Conservation (phyloP, 192 early-diverging fungal species). For the Glomus cerebriforme region DNA sequence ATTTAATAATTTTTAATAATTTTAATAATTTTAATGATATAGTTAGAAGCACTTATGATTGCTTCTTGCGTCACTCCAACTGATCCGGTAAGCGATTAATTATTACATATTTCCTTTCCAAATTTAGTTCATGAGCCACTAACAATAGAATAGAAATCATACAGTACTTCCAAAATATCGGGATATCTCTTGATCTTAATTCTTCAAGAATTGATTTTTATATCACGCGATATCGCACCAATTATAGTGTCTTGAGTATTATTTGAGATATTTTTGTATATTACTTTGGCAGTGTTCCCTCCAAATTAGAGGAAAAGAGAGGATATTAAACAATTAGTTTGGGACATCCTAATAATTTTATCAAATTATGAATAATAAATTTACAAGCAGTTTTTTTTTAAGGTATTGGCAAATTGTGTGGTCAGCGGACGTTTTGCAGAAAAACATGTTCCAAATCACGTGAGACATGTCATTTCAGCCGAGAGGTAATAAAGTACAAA, state of each 20-base stretch:
- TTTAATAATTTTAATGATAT: constrained; percentile 13
- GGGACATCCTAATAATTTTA: neutral
- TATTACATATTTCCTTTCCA: constrained; percentile 63
- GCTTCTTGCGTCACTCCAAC: constrained; percentile 88
- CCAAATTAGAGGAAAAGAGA: no score
- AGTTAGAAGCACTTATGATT: constrained; percentile 74
- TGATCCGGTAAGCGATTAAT: constrained; percentile 70
- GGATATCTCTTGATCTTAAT: no score
- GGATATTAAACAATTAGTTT: no score
- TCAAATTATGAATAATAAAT: neutral
- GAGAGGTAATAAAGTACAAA: constrained; percentile 47
- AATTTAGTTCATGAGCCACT: no score
- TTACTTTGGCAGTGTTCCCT: no score
- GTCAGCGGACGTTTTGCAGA: constrained; percentile 92
- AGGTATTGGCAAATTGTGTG: constrained; percentile 82
- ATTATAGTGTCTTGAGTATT: no score
- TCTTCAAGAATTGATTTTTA: no score
- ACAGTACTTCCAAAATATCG: no score
- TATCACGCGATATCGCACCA: no score
- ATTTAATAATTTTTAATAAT: neutral
- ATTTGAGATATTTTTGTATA: no score
- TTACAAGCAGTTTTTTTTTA: neutral
- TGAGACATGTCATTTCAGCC: constrained; percentile 69
- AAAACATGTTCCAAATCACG: constrained; percentile 68
- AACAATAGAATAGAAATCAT: neutral